Evolutionary conservation across 805 yeast genomes (phyloP).

Genomic region (Candida stauntonica): DNA sequence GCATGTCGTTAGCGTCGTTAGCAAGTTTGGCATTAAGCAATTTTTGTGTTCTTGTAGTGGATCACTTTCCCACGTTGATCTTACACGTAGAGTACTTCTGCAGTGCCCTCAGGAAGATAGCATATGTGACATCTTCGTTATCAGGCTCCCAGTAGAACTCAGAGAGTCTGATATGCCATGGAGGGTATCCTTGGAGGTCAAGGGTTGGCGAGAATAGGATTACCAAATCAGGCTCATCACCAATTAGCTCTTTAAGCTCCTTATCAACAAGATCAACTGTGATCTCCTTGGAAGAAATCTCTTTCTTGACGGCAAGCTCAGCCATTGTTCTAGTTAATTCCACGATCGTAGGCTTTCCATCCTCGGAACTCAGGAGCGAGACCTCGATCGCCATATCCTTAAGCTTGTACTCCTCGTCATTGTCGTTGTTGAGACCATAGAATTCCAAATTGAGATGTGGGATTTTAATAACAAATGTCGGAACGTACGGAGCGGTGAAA

Average conservation of each 20-base stretch:
- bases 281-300: constrained; percentile 60
- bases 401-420: constrained; percentile 30
- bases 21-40: too few species aligned
- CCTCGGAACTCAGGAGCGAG: constrained; percentile 63
- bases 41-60: too few species aligned
- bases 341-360: constrained; percentile 87
- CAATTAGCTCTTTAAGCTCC: constrained; percentile 69
- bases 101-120: constrained; percentile 76
- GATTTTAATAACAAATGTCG: constrained; percentile 54
- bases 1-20: too few species aligned
- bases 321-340: constrained; percentile 85
- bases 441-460: constrained; percentile 61
- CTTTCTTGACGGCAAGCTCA: constrained; percentile 59
- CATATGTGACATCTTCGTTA: constrained; percentile 73
- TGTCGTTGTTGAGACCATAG: constrained; percentile 35
- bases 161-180: constrained; percentile 92
- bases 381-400: constrained; percentile 52
- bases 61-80: constrained; percentile 78
- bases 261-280: constrained; percentile 72
- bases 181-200: constrained; percentile 93
- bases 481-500: constrained; percentile 68
- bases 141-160: constrained; percentile 92
- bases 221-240: constrained; percentile 89
- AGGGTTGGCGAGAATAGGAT: constrained; percentile 80
- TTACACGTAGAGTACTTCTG: constrained; percentile 75